phyloP scores from a whole-genome alignment of 2,329 filamentous ascomycete species.

The Fonsecaea monophora region DNA sequence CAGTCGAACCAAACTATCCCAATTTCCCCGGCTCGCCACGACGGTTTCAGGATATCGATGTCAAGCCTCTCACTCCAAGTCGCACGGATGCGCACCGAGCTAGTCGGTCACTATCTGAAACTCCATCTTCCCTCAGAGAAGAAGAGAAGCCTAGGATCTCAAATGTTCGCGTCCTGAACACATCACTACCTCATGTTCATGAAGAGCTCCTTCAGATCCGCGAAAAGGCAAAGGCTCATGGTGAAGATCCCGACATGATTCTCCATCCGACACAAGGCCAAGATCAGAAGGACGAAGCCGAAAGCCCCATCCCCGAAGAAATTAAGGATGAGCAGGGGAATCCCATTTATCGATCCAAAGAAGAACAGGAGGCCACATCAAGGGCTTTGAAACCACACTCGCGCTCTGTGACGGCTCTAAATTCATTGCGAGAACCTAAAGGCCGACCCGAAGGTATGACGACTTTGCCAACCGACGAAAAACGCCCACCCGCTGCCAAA shows the following conservation, averaged over 20 bases:
- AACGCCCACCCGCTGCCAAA: constrained; percentile 51
- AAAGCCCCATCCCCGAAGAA: constrained; percentile 40
- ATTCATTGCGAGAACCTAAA: constrained; percentile 62
- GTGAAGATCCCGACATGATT: constrained; percentile 41
- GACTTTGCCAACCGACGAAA: constrained; percentile 52
- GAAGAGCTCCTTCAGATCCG: constrained; percentile 80
- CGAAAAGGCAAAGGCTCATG: constrained; percentile 57
- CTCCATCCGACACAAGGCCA: constrained; percentile 32
- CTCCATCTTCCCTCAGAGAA: constrained; percentile 39
- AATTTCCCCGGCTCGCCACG: constrained; percentile 35
- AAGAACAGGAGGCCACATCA: constrained; percentile 81
- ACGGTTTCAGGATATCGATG: constrained; percentile 28
- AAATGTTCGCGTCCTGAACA: constrained; percentile 90
- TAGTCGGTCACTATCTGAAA: constrained; percentile 40
- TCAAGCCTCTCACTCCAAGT: constrained; percentile 38
- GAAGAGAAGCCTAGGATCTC: constrained; percentile 67
- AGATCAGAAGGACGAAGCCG: constrained; percentile 32
- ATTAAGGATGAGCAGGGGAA: constrained; percentile 39
- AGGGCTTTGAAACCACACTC: constrained; percentile 86
- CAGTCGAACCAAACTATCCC: constrained; percentile 49
- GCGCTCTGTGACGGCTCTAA: constrained; percentile 71
- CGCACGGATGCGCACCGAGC: constrained; percentile 28
- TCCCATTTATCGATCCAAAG: constrained; percentile 52
- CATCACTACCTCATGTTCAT: constrained; percentile 88
- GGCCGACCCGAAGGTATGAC: constrained; percentile 64